Base-by-base conservation (phyloP, 75 land plant genomes). In the Cupressus sempervirens region DNA sequence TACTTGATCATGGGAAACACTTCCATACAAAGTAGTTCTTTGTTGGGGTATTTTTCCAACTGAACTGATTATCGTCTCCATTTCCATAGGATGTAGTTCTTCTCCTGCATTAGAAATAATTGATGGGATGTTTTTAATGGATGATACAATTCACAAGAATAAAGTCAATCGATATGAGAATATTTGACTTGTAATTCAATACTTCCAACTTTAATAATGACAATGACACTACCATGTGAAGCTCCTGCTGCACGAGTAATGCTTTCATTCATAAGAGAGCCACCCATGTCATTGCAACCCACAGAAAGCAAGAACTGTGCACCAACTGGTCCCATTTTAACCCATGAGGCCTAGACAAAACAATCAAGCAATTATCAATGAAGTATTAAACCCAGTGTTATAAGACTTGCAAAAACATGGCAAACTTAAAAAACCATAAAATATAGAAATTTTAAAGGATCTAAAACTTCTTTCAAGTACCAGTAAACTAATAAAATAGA, bases 231-330 rank as follows among this genome's bases (percentile, higher is more conserved):
- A 89, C 90, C 90, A 85, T 88, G 86, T 74, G 84, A 82, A 30
- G 90, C 90, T 77, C 90, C 90, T 20, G 90, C 90, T 80, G 90
- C 90, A n/a, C 89, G 86, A 34, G 90, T 87, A 68, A 89, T 89
- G 88, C 86, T 89, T 81, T 89, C 90, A 83, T 89, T 89, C 90
- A 89, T 89, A 34, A 89, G 86, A 52, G 89, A 87, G 54, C 90
- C 90, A 58, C 90, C 90, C 90, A 89, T 89, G 67, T 89, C 90
- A 85, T 89, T 89, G 82, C 90, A 89, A 73, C 90, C 90, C 50
- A 86, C 89, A 38, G 86, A 70, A 65, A 89, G 73, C 75, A 89
- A 84, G 35, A 86, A 86, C 81, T 89, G 88, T 74, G 89, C 90
- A 56, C 90, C 90, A 82, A 81, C 84, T 40, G 90, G 89, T 76